phyloP scores from a whole-genome alignment of 2,329 filamentous ascomycete species.

The Epichloe brachyelytri region DNA sequence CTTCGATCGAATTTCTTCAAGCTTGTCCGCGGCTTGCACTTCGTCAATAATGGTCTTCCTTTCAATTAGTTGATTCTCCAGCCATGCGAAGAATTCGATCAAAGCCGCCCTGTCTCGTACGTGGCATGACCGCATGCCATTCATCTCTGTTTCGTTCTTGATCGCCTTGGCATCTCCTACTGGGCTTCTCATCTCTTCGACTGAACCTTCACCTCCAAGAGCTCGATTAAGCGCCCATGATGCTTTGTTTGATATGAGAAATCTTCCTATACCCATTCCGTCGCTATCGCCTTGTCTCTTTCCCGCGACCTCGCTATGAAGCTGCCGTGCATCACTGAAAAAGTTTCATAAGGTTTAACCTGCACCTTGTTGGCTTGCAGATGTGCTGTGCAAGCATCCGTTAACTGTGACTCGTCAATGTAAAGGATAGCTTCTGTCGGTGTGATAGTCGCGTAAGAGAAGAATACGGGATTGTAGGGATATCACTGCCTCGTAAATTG shows the following conservation, averaged over 20 bases:
- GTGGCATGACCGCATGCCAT: conserved; percentile 90
- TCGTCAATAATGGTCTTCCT: conserved; percentile 70
- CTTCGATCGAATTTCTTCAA: conserved; percentile 60
- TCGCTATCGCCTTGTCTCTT: conserved; percentile 20
- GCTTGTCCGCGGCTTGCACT: conserved; percentile 80
- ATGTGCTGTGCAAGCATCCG: conserved; percentile 52
- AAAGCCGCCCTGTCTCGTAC: conserved; percentile 85
- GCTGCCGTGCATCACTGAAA: conserved; percentile 59
- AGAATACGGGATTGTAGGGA: conserved; percentile 97
- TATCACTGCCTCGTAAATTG: conserved; percentile 88
- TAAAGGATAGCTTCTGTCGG: conserved; percentile 67
- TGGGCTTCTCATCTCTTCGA: conserved; percentile 78
- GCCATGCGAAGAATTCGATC: conserved; percentile 90
- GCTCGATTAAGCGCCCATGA: conserved; percentile 88
- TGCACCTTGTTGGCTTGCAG: conserved; percentile 56
- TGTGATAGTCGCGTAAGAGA: conserved; percentile 87
- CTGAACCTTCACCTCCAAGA: conserved; percentile 71
- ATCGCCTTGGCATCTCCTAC: conserved; percentile 85
- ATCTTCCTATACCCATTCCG: conserved; percentile 41
- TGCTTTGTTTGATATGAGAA: conserved; percentile 73
- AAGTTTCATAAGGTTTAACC: conserved; percentile 68
- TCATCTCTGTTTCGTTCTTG: conserved; percentile 81
- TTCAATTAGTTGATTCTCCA: conserved; percentile 72
- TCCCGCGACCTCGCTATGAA: conserved; percentile 32
- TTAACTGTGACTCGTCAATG: conserved; percentile 68